These are phyloP conservation scores for Vitis rotundifolia DNA, from an alignment of 164 flowering plant species.

Conservation along the genomic window DNA sequence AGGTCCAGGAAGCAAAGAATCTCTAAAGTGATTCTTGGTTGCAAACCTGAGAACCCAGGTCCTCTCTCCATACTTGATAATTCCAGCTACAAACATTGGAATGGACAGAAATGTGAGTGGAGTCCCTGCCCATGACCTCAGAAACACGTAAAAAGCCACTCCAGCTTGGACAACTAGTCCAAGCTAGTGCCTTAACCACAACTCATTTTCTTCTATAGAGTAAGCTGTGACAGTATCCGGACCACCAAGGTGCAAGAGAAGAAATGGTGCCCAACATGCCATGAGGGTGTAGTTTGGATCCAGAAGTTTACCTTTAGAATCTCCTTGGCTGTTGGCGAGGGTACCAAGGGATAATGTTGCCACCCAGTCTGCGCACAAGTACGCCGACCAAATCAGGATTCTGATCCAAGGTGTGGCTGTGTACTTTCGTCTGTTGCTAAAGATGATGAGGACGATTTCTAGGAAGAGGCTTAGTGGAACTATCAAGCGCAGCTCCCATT, in stretches of 20 bases:
- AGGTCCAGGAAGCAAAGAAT: not conserved
- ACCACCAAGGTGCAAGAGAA: constrained; percentile 30
- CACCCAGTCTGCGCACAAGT: constrained; percentile 17
- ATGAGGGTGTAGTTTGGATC: not conserved
- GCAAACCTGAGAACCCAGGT: constrained; percentile 16
- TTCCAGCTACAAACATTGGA: constrained; percentile 18
- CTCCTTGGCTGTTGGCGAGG: not conserved
- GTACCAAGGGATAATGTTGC: constrained; percentile 14
- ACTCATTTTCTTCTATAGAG: constrained; percentile 28
- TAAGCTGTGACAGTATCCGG: constrained; percentile 35
- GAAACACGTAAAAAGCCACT: not conserved
- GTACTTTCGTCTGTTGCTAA: constrained; percentile 11
- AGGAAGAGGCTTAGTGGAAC: constrained; percentile 11
- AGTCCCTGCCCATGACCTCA: not conserved
- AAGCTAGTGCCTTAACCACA: constrained; percentile 26
- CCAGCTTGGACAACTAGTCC: constrained; percentile 3
- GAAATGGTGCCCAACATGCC: constrained; percentile 28
- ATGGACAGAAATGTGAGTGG: not conserved
- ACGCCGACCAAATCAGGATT: constrained; percentile 12
- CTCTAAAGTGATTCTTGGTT: not conserved
- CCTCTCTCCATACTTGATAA: constrained; percentile 24
- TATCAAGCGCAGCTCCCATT: constrained; percentile 16
- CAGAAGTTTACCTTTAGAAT: not conserved
- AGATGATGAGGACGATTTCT: constrained; percentile 6
- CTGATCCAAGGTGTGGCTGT: not conserved